A percentile compares a stretch with the other conserved stretches of the same genome.
These are phyloP conservation scores for Nakazawaea populi DNA, from an alignment of 805 yeast species.

Conservation along the genomic window DNA sequence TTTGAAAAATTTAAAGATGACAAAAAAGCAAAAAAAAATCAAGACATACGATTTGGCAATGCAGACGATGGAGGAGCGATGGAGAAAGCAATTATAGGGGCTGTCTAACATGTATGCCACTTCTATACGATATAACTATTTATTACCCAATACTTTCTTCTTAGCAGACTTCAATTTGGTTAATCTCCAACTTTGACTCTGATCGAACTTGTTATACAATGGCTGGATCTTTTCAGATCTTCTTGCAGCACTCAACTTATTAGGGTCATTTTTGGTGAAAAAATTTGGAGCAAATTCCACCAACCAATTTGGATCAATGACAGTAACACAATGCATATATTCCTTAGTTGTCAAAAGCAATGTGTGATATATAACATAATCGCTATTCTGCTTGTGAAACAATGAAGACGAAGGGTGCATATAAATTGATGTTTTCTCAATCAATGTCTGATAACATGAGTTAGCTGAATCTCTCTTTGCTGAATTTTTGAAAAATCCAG, in stretches of 20 bases:
- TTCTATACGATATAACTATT: neutral
- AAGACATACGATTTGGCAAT: no score
- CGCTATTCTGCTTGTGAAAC: constrained; percentile 47
- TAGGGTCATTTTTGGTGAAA: constrained; percentile 49
- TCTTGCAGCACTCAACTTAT: constrained; percentile 42
- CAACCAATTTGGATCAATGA: constrained; percentile 80
- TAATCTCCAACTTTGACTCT: constrained; percentile 72
- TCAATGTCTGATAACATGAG: constrained; percentile 45
- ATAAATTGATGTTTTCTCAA: constrained; percentile 67
- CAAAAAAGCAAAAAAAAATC: no score
- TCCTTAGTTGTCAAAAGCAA: constrained; percentile 79
- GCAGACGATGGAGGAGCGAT: no score
- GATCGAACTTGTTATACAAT: constrained; percentile 52
- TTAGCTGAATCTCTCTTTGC: constrained; percentile 61
- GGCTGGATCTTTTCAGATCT: constrained; percentile 69
- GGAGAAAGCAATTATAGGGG: neutral
- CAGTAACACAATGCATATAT: constrained; percentile 85
- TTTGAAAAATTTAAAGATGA: no score
- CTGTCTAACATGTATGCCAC: neutral
- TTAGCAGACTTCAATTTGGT: constrained; percentile 33
- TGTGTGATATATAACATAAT: constrained; percentile 78
- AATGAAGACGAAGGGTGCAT: constrained; percentile 86
- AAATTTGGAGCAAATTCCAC: constrained; percentile 65
- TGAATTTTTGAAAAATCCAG: constrained; percentile 64
- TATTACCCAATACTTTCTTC: constrained; percentile 20